Evolutionary conservation across 1,139 yeast genomes (phyloP).

Genomic region (Yamadazyma spencermartinsiae): DNA sequence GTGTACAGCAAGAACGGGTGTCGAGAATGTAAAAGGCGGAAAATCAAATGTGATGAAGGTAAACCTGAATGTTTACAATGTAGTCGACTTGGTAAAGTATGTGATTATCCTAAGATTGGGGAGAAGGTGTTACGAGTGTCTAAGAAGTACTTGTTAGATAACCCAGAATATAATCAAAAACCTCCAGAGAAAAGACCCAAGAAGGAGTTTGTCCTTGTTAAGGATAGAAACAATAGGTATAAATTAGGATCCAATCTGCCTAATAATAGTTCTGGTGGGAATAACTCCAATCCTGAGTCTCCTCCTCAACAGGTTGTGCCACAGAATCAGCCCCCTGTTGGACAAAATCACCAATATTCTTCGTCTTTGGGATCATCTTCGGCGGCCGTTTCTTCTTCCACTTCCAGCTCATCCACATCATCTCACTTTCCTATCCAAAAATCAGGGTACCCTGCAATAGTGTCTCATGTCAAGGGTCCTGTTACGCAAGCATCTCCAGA

Average conservation of each 20-base stretch:
- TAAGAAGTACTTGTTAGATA: slow-evolving; percentile 16
- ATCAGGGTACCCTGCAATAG: not conserved
- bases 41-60: slow-evolving; percentile 57
- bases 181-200: slow-evolving; percentile 1
- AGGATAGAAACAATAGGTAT: not conserved
- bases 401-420: not conserved
- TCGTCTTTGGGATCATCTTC: not conserved
- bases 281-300: not conserved
- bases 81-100: slow-evolving; percentile 30
- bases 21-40: slow-evolving; percentile 42
- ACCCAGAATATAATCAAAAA: slow-evolving; percentile 7
- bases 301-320: not conserved
- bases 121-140: slow-evolving; percentile 33
- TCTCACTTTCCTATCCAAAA: not conserved
- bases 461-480: not conserved
- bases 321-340: not conserved
- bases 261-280: not conserved
- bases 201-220: slow-evolving; percentile 1
- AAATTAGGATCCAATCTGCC: not conserved
- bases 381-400: not conserved
- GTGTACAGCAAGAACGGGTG: slow-evolving; percentile 41
- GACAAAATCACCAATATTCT: not conserved
- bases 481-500: not conserved
- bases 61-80: slow-evolving; percentile 58
- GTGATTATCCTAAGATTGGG: slow-evolving; percentile 36